Evolutionary conservation across 164 flowering plant species (phyloP), one percentile per base, ranked within the genome.

Genomic region (Stephania yunnanensis): DNA sequence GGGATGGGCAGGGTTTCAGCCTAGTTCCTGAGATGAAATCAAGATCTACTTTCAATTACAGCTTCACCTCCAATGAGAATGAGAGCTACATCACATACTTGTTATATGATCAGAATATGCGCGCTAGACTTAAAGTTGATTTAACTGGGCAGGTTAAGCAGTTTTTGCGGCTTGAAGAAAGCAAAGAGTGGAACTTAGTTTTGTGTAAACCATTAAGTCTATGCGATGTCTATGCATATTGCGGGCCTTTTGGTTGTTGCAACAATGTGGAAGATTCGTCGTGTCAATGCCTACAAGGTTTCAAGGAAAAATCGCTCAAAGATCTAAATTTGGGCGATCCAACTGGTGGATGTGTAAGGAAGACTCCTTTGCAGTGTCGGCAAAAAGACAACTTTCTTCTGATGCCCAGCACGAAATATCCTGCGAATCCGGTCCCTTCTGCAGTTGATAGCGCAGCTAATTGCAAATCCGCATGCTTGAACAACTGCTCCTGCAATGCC

Each of bases 211-310:
- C 81, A 1, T 69, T 46, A 61, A 53, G 42, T 6, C 73, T 46
- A 31, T 83, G 86, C 36, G 77, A 77, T 8, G 80, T 77, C 11
- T 67, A 81, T 73, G 81, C 71, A 52, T 30, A 36, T 30, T 79
- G 83, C 70, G 83, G 82, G 5, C n/a, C 73, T 46, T 83, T 68
- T 36, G 82, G 83, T 31, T 44, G 17, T 45, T 81, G 86, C 78
- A 77, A 75, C n/a, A 46, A 76, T 52, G 70, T 50, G 11, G 2
- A 11, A 3, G 12, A 20, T 48, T 61, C 66, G 0, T 42, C 31
- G 15, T 83, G 86, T 73, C 3, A 2, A 67, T 83, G 83, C 58
- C 61, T 83, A 68, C 64, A 58, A 13, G 80, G 84, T 25, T 83
- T 83, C 13, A n/a, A 44, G 10, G 75, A 78, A 58, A n/a, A 30